These are phyloP conservation scores for Barbarea vulgaris DNA, from an alignment of 345 rosid genomes.

Conservation along the genomic window DNA sequence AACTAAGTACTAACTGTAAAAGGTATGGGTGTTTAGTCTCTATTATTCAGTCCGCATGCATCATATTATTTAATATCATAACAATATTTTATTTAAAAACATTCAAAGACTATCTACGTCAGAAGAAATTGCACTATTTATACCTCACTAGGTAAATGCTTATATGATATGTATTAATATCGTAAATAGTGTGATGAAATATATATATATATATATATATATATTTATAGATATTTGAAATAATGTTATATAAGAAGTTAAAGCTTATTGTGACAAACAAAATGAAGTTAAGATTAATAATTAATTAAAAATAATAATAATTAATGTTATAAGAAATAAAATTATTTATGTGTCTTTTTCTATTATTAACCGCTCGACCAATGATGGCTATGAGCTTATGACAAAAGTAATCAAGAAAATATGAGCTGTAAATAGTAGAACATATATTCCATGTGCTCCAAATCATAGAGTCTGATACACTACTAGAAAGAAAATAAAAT, in stretches of 20 bases:
- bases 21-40: not conserved
- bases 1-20: slow-evolving; percentile 4
- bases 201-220: not conserved
- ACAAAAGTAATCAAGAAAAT: not conserved
- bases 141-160: not conserved
- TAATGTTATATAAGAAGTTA: not conserved
- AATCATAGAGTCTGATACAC: not conserved
- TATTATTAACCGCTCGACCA: not conserved
- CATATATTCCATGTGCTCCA: slow-evolving; percentile 11
- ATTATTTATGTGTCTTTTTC: not conserved
- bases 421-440: not conserved
- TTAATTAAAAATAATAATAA: too few species aligned
- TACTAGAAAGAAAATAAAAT: not conserved
- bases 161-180: not conserved
- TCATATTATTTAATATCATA: not conserved
- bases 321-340: not conserved
- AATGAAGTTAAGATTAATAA: not conserved
- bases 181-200: not conserved
- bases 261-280: not conserved
- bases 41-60: slow-evolving; percentile 19
- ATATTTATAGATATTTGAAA: not conserved
- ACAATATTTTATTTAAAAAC: not conserved
- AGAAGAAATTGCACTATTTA: not conserved
- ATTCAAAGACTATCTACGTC: not conserved
- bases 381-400: not conserved